Evolutionary conservation across 805 yeast genomes (phyloP).

Genomic region (Candida stauntonica): DNA sequence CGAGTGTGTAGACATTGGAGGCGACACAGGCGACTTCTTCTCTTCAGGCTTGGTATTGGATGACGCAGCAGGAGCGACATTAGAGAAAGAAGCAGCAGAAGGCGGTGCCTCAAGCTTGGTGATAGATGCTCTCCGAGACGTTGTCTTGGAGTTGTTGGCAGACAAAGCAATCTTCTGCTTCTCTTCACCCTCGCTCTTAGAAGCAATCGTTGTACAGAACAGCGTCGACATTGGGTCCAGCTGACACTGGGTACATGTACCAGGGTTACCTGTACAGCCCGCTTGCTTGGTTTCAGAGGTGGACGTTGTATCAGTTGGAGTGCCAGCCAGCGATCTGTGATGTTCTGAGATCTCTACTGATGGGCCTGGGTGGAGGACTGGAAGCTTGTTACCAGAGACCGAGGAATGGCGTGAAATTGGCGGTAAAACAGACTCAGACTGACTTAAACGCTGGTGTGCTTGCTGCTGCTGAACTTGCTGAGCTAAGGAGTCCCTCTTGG

Average conservation of each 20-base stretch:
- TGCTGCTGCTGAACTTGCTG: constrained; percentile 7
- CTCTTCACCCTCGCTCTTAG: constrained; percentile 29
- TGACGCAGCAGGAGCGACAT: constrained; percentile 1
- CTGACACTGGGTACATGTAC: constrained; percentile 80
- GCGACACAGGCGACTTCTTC: constrained; percentile 27
- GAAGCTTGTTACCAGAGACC: constrained; percentile 36
- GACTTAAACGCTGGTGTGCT: constrained; percentile 8
- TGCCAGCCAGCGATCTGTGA: constrained; percentile 28
- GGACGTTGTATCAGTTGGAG: constrained; percentile 13
- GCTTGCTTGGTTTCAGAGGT: constrained; percentile 14
- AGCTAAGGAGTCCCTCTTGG: constrained; percentile 18
- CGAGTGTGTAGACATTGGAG: constrained; percentile 24
- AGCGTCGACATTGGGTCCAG: constrained; percentile 82
- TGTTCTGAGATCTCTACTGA: constrained; percentile 43
- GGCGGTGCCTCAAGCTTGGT: background rate
- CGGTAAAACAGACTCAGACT: constrained; percentile 28
- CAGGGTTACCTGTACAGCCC: constrained; percentile 84
- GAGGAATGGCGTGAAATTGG: constrained; percentile 34
- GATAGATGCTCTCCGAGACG: constrained; percentile 6
- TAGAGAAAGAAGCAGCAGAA: background rate
- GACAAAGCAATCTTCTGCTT: constrained; percentile 9
- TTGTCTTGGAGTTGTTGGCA: constrained; percentile 2
- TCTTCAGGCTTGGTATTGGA: constrained; percentile 3
- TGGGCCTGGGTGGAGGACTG: constrained; percentile 64
- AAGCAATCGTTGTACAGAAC: constrained; percentile 83